Conservation (phyloP, 768 basidiomycete genomes). For the Tulasnella calospora region DNA sequence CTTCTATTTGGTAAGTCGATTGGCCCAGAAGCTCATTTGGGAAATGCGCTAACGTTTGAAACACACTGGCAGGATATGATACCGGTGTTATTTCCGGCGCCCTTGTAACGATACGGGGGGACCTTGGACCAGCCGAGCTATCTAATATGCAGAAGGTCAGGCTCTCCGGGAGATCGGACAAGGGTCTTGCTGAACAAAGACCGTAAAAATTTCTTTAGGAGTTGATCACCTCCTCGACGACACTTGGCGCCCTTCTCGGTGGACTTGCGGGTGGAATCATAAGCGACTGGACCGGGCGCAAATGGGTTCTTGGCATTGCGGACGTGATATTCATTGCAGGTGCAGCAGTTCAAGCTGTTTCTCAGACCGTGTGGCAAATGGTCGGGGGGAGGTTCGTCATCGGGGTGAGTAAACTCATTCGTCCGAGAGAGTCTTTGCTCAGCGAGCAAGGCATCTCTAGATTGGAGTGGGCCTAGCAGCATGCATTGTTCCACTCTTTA, state of each 20-base stretch:
- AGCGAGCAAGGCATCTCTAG: neutral
- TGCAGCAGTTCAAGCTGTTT: constrained; percentile 62
- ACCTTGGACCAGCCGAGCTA: constrained; percentile 54
- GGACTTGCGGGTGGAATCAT: constrained; percentile 62
- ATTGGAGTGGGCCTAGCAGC: constrained; percentile 65
- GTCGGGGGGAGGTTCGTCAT: constrained; percentile 79
- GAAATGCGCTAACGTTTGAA: neutral
- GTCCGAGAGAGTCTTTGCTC: too few relatives aligned
- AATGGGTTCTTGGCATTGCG: constrained; percentile 58
- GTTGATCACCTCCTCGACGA: constrained; percentile 75
- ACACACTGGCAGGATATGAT: constrained; percentile 57
- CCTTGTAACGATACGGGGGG: constrained; percentile 64
- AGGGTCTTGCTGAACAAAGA: neutral
- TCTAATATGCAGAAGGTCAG: constrained; percentile 61
- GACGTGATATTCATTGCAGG: constrained; percentile 72
- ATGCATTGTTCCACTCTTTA: constrained; percentile 74
- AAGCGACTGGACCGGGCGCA: constrained; percentile 67
- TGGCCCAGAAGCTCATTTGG: neutral
- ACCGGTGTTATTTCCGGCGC: constrained; percentile 78
- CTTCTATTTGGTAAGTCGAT: constrained; percentile 61
- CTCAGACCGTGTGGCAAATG: constrained; percentile 67
- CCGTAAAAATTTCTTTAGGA: constrained; percentile 46
- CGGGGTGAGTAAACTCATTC: constrained; percentile 46
- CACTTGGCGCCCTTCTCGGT: constrained; percentile 71
- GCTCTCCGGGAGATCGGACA: neutral